Percentiles rank a stretch among this genome's conserved stretches.
Evolutionary conservation across 1,284 basidiomycete genomes (phyloP).

Genomic region (Sanguinoderma infundibulare): DNA sequence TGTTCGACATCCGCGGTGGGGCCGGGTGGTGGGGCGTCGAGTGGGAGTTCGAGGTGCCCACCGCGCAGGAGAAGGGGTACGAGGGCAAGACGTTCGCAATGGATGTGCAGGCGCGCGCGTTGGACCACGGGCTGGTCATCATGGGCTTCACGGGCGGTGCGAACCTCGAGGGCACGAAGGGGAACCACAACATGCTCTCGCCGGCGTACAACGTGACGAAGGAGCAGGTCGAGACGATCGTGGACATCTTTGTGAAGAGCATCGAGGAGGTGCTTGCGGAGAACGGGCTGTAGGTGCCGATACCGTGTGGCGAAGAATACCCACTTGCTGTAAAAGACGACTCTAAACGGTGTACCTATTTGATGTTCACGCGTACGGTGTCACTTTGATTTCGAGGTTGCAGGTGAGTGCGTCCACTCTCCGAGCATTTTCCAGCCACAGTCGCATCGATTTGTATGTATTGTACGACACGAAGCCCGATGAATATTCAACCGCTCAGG

Average conservation of each 20-base stretch:
- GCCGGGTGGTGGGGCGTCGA: conserved; percentile 86
- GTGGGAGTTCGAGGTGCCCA: conserved; percentile 62
- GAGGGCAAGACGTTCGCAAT: conserved; percentile 59
- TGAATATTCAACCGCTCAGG: conserved; percentile 4
- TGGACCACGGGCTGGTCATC: conserved; percentile 67
- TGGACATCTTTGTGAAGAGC: conserved; percentile 60
- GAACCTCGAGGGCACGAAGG: conserved; percentile 68
- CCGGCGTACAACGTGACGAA: conserved; percentile 77
- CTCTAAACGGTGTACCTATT: neutral
- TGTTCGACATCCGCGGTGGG: conserved; percentile 77
- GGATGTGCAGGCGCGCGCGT: conserved; percentile 64
- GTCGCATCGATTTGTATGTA: neutral
- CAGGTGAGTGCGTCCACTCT: neutral
- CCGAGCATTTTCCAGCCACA: conserved; percentile 2
- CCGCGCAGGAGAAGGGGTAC: conserved; percentile 47
- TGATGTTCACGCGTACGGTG: neutral
- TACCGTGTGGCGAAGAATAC: neutral
- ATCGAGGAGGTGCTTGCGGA: conserved; percentile 62
- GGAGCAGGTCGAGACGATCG: conserved; percentile 70
- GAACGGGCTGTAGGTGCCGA: conserved; percentile 18
- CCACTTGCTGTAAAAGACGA: neutral
- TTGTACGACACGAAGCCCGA: neutral
- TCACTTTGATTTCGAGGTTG: no score
- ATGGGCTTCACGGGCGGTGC: conserved; percentile 79
- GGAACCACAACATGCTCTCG: conserved; percentile 70